Conservation (phyloP, 495 filamentous ascomycete genomes). For the Penicillium herquei region DNA sequence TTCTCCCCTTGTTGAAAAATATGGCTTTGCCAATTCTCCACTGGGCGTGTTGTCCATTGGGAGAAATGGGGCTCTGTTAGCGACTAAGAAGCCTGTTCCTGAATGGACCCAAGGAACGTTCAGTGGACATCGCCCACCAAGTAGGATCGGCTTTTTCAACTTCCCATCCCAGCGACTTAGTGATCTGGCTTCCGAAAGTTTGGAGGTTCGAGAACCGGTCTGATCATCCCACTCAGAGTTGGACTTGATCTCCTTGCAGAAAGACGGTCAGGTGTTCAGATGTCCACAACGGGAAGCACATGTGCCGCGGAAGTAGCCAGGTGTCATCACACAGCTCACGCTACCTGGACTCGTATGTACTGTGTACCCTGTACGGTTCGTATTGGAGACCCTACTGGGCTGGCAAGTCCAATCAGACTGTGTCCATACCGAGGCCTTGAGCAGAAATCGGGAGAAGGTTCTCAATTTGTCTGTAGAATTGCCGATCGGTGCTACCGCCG, state of each 20-base stretch:
- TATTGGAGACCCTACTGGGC: no score
- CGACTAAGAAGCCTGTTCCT: constrained; percentile 18
- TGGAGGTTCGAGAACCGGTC: constrained; percentile 13
- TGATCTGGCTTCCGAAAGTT: neutral
- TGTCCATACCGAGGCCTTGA: neutral
- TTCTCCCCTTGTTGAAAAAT: neutral
- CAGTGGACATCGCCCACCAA: neutral
- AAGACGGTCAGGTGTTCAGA: constrained; percentile 2
- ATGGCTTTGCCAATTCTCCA: constrained; percentile 1
- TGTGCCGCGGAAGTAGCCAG: neutral
- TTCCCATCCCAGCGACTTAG: constrained; percentile 8
- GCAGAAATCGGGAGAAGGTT: neutral
- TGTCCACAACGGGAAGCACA: neutral
- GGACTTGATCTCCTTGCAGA: neutral
- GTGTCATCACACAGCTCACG: no score
- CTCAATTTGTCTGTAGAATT: neutral
- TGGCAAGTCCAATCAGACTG: neutral
- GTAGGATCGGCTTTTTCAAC: constrained; percentile 8
- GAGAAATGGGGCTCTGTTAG: constrained; percentile 1
- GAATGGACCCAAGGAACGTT: constrained; percentile 17
- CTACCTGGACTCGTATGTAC: neutral
- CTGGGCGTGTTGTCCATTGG: neutral
- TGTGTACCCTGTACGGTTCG: neutral
- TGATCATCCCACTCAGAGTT: constrained; percentile 8
- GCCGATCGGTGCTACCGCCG: neutral